phyloP scores from a whole-genome alignment of 192 early-diverging fungal species.

The Rhizophagus sp. region DNA sequence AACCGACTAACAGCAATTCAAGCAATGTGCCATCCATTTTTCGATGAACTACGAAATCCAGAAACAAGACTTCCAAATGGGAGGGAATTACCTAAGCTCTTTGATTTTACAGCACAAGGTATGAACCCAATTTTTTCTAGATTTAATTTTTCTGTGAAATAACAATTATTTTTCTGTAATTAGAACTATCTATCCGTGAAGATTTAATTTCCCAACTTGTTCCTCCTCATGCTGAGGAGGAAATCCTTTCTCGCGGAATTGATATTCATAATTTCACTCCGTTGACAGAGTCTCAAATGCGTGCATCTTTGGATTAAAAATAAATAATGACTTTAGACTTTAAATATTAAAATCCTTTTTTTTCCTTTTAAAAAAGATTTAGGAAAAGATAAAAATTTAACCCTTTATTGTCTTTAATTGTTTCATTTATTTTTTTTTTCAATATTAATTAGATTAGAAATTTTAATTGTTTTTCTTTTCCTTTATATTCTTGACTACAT shows the following conservation, averaged over 20 bases:
- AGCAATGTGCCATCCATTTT: constrained; percentile 93
- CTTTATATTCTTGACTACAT: not conserved
- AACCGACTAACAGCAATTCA: constrained; percentile 83
- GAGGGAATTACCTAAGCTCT: constrained; percentile 81
- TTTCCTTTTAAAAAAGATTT: not conserved
- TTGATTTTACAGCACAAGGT: constrained; percentile 84
- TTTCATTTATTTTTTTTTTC: not conserved
- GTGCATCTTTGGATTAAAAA: constrained; percentile 49
- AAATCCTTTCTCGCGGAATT: constrained; percentile 66
- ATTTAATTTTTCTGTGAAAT: constrained; percentile 2
- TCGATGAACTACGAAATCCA: constrained; percentile 93
- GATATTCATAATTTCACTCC: constrained; percentile 75
- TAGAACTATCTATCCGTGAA: constrained; percentile 86
- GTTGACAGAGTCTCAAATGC: constrained; percentile 46
- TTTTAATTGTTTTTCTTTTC: not conserved
- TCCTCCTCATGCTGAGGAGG: constrained; percentile 74
- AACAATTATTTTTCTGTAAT: not conserved
- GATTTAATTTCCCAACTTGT: constrained; percentile 77
- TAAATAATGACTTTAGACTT: constrained; percentile 16
- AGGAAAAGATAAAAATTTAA: not conserved
- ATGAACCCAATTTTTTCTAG: not conserved
- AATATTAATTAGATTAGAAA: constrained; percentile 20
- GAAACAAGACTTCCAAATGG: constrained; percentile 83
- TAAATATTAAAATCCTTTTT: not conserved
- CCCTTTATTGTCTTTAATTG: not conserved